Evolutionary conservation across 495 filamentous ascomycete species (phyloP), one percentile per base, ranked within the genome.

Genomic region (Schizothecium vesticola): DNA sequence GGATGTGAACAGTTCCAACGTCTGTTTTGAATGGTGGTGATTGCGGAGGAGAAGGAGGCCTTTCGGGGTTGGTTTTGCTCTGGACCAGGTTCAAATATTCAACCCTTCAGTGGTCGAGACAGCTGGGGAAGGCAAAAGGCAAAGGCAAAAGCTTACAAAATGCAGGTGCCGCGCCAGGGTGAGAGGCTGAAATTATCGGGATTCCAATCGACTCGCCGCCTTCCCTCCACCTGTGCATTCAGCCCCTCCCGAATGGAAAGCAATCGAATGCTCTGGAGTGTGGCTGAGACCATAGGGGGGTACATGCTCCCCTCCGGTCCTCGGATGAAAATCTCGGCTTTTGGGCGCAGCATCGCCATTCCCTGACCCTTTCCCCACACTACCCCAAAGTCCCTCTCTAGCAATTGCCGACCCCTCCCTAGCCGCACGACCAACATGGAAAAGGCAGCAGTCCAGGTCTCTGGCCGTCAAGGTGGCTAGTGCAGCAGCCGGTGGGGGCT

Each of bases 211-310:
- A 72, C 67, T 73, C 68, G 73, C 70, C 70, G 74, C 71, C 74
- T 73, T 75, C 72, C 73, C 70, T 72, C 67, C 67, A 70, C 69
- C 43, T 61, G 28, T 29, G 69, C 65, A 67, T 71, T 73, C 71
- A 76, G 76, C 74, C 76, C 76, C 76, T 75, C 74, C 71, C 58
- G 63, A 51, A 75, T 79, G 75, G 77, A 79, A 79, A 71, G 71
- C 74, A 55, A 74, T 79, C 71, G 77, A 79, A 79, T 70, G 71
- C 72, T 74, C 73, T 75, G 67, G 75, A 77, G 69, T 71, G 76
- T 77, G 76, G 76, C 76, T 78, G 75, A 61, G 59, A 65, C 59
- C 56, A 65, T 79, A 79, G 69, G n/a, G 58, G 3, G 61, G 36
- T 74, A 77, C 73, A 55, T 55, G 8, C 22, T 58, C 9, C 13